Evolutionary conservation across 257 asterid species (phyloP), one percentile per base, ranked within the genome.

Genomic region (Paulownia fortunei): DNA sequence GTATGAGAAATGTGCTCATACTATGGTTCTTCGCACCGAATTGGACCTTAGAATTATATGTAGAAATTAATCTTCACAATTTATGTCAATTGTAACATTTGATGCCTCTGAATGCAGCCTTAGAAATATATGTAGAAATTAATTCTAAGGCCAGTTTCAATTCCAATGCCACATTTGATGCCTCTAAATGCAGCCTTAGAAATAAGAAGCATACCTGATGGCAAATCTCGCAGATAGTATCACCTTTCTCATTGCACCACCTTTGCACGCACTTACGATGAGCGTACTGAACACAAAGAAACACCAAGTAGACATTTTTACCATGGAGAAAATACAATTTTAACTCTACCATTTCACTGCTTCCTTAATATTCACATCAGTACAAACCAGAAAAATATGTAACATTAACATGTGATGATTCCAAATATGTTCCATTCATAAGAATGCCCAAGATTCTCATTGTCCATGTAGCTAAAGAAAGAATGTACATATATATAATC

Each of bases 171-270:
- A 63, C 5, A 24, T 21, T 64, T 11, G 23, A 68, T 63, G 26
- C 8, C 27, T 0, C 24, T 32, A 60, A 24, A 60, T 74, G 70
- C 58, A 15, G 6, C 52, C 21, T 9, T 15, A 55, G 63, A 51
- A 55, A 37, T 3, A 8, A 63, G 21, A 70, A 13, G 30, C 26
- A 64, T 34, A 89, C 94, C 91, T 88, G 90, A 81, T 54, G 85
- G 81, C 96, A 90, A 68, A 90, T 90, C 82, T 90, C 96, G 54
- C 96, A 90, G 68, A 73, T 72, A 11, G 90, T 88, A 77, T 90
- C 86, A 21, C 96, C 92, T 78, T 90, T 90, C 82, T 85, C 96
- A 58, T 82, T 84, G 84, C 96, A 88, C 96, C 96, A 90, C 64
- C 86, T 84, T 55, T 90, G 93, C 42, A 88, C 90, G 61, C 96